A percentile compares a stretch with the other conserved stretches of the same genome.
Evolutionary conservation across 2,329 filamentous ascomycete species (phyloP).

Genomic region (Clonostachys solani): DNA sequence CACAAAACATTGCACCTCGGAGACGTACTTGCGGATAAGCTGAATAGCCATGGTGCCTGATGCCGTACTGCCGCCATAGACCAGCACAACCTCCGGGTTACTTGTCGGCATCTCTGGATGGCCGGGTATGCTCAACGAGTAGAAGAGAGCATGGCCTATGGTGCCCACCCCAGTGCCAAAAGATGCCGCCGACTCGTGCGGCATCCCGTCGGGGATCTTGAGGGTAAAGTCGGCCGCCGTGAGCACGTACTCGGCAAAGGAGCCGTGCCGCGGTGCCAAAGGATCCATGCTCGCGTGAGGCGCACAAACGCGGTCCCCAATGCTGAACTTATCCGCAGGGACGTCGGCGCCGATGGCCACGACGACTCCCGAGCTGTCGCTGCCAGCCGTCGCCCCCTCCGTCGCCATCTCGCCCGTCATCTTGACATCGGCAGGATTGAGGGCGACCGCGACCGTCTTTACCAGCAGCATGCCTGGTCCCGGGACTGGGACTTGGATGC

Average conservation of each 20-base stretch:
- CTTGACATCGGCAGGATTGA: slow-evolving; percentile 23
- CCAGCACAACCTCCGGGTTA: slow-evolving; percentile 8
- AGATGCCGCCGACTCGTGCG: slow-evolving; percentile 9
- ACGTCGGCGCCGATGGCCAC: slow-evolving; percentile 12
- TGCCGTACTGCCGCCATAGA: slow-evolving; percentile 12
- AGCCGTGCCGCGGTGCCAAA: slow-evolving; percentile 6
- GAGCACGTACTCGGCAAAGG: slow-evolving; percentile 12
- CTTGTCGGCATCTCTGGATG: no score
- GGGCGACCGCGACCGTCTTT: slow-evolving; percentile 10
- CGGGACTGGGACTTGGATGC: background rate
- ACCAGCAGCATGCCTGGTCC: slow-evolving; percentile 2
- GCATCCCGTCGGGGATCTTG: slow-evolving; percentile 7
- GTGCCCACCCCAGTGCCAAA: slow-evolving; percentile 6
- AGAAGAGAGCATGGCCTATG: slow-evolving; percentile 11
- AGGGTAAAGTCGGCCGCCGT: slow-evolving; percentile 5
- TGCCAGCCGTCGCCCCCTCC: slow-evolving; percentile 14
- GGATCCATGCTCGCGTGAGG: slow-evolving; percentile 8
- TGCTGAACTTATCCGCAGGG: background rate
- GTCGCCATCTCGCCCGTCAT: slow-evolving; percentile 12
- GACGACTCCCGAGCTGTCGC: slow-evolving; percentile 21
- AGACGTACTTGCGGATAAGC: slow-evolving; percentile 15
- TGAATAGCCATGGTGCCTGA: slow-evolving; percentile 14
- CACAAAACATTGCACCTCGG: no score
- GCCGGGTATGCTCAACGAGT: slow-evolving; percentile 9
- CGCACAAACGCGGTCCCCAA: slow-evolving; percentile 21